These are phyloP conservation scores for Remersonia thermophila DNA, from an alignment of 2,329 filamentous ascomycete species.

Conservation along the genomic window DNA sequence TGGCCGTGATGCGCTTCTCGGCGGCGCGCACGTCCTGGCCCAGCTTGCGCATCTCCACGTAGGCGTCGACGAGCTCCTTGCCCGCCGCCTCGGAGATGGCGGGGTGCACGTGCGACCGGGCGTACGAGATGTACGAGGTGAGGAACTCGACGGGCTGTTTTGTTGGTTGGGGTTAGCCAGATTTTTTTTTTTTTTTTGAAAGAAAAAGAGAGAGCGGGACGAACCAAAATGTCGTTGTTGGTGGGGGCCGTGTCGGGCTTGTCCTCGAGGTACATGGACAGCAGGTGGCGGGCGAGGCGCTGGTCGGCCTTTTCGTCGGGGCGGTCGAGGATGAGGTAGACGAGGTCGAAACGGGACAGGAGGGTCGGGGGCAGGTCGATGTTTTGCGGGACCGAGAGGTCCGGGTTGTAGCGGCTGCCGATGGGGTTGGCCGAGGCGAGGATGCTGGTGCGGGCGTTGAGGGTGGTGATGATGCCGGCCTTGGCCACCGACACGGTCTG, in stretches of 20 bases:
- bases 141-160: constrained; percentile 91
- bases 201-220: constrained; percentile 21
- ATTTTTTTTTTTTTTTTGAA: neutral
- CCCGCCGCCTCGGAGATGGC: constrained; percentile 67
- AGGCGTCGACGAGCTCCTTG: constrained; percentile 72
- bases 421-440: constrained; percentile 96
- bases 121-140: constrained; percentile 94
- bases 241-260: constrained; percentile 71
- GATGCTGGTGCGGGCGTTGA: constrained; percentile 92
- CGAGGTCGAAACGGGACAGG: constrained; percentile 88
- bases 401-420: constrained; percentile 93
- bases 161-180: constrained; percentile 18
- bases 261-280: constrained; percentile 95
- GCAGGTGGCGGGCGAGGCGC: constrained; percentile 77
- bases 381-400: constrained; percentile 91
- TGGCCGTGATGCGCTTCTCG: constrained; percentile 95
- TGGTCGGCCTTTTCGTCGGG: constrained; percentile 85
- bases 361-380: constrained; percentile 94
- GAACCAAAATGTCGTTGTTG: constrained; percentile 66
- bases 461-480: constrained; percentile 89
- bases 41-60: constrained; percentile 89
- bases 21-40: constrained; percentile 76
- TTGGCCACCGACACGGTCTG: constrained; percentile 78
- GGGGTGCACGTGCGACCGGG: constrained; percentile 74
- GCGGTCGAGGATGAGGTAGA: constrained; percentile 90